Evolutionary conservation across 202 grass and related monocot genomes (phyloP).

Genomic region (Cymbopogon flexuosus): DNA sequence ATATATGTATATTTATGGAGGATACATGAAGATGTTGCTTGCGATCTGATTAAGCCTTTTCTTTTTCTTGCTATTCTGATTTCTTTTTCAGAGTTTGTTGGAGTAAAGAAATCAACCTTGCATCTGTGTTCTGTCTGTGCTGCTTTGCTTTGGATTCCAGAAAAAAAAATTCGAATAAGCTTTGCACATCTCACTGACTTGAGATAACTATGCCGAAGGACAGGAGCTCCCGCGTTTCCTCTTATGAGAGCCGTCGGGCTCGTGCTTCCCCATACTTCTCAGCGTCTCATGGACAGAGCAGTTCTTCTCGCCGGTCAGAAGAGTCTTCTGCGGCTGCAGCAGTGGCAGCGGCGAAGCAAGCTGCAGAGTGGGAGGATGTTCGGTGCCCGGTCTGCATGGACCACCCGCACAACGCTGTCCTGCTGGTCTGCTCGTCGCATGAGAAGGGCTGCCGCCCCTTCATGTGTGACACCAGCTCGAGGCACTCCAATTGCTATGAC

Average conservation of each 20-base stretch:
- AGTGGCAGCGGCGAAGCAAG: constrained; percentile 18
- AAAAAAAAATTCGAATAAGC: constrained; percentile 12
- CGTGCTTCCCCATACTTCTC: constrained; percentile 28
- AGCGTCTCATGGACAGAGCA: constrained; percentile 22
- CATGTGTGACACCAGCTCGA: constrained; percentile 87
- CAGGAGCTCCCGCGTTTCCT: constrained; percentile 40
- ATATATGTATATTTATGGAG: background rate
- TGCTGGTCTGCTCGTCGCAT: constrained; percentile 70
- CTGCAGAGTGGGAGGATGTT: constrained; percentile 69
- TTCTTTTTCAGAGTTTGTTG: constrained; percentile 46
- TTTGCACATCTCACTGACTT: constrained; percentile 40
- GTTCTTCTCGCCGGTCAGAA: constrained; percentile 35
- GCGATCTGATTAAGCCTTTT: constrained; percentile 31
- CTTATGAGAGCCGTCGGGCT: constrained; percentile 3
- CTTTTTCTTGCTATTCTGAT: background rate
- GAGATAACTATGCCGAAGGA: constrained; percentile 57
- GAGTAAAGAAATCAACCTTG: constrained; percentile 50
- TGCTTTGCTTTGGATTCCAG: constrained; percentile 40
- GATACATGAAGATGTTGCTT: background rate
- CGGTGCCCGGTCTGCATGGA: constrained; percentile 94
- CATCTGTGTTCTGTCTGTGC: constrained; percentile 37
- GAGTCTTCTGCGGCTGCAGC: constrained; percentile 29
- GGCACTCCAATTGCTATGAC: constrained; percentile 90
- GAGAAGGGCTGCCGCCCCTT: constrained; percentile 85
- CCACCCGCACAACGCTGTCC: constrained; percentile 86